Base-by-base conservation (phyloP, 2,329 filamentous ascomycete genomes). In the Dothideomycetidae sp. region DNA sequence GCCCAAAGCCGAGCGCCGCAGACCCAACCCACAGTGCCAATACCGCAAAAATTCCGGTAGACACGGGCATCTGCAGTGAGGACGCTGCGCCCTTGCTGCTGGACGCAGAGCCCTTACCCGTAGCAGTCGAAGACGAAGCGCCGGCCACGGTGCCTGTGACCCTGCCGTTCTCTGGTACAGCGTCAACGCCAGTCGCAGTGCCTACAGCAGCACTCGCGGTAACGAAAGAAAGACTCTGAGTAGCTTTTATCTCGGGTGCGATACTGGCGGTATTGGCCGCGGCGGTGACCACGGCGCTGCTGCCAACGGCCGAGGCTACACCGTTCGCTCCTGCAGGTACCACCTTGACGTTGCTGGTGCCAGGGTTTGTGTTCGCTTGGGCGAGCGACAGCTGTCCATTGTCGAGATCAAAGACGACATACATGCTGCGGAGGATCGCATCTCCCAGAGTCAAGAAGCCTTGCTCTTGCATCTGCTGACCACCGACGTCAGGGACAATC, bases 401-500 rank as follows among this genome's bases (percentile, higher is more conserved):
- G 43, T 57, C 53, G 29, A 56, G 50, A 35, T 57, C 54, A 37
- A 51, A 57, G 36, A 57, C 52, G 28, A 54, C 48, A 40, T 57
- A 57, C 48, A 55, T 53, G 33, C 46, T 48, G 9, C 51, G 40
- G 9, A 57, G 42, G 14, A 56, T 37, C 10, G 53, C 50, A 39
- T 55, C 52, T 7, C 53, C 53, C 1, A 54, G 38, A 7, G 48
- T 50, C 5, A 44, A 38, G 34, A 50, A 51, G 4, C 29, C 17
- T 10, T 14, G 16, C 10, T 16, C 16, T 5, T 14, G 15, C 14
- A 23, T 17, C 12, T 41, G 32, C 15, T 31, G 10, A 18, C 15
- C 36, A 9, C 41, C 40, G 30, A 42, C 31, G 26, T 42, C 37
- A 5, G 50, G 44, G 4, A 41, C 34, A 18, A 55, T 41, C 32